Percentiles rank a stretch among this genome's conserved stretches.
Evolutionary conservation across 2,329 filamentous ascomycete species (phyloP).

Genomic region (Botrytis deweyae): DNA sequence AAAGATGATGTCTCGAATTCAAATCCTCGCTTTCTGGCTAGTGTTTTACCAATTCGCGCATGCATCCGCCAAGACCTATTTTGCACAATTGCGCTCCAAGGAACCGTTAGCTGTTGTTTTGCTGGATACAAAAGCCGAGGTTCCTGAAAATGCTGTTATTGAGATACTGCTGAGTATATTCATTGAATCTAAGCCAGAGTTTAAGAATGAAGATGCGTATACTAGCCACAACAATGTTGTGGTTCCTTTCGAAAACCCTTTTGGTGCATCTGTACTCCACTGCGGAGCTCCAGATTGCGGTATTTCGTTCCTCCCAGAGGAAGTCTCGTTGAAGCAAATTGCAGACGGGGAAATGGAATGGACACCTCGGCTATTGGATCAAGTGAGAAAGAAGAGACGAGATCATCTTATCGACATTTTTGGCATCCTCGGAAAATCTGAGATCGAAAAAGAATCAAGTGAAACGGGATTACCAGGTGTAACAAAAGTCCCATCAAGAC

Average conservation of each 20-base stretch:
- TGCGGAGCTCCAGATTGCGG: not conserved
- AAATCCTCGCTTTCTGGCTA: slow-evolving; percentile 1
- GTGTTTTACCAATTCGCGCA: not conserved
- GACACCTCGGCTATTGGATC: not conserved
- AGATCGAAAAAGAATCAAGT: not conserved
- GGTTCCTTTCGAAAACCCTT: not conserved
- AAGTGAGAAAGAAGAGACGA: not conserved
- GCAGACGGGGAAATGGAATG: not conserved
- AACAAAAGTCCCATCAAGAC: not conserved
- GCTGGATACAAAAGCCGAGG: not conserved
- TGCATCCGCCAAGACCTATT: not conserved
- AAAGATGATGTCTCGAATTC: slow-evolving; percentile 4
- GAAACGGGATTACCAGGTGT: not conserved
- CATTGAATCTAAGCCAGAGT: not conserved
- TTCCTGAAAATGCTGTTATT: not conserved
- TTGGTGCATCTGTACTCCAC: not conserved
- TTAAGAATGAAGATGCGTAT: not conserved
- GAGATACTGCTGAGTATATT: not conserved
- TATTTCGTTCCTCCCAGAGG: not conserved
- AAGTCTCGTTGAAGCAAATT: not conserved
- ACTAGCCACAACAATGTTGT: not conserved
- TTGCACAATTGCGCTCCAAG: not conserved
- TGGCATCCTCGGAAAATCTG: not conserved
- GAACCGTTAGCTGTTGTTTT: not conserved
- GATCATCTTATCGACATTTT: not conserved